Evolutionary conservation across 768 basidiomycete genomes (phyloP), one percentile per base, ranked within the genome.

Genomic region (Lentinula guzmanii): DNA sequence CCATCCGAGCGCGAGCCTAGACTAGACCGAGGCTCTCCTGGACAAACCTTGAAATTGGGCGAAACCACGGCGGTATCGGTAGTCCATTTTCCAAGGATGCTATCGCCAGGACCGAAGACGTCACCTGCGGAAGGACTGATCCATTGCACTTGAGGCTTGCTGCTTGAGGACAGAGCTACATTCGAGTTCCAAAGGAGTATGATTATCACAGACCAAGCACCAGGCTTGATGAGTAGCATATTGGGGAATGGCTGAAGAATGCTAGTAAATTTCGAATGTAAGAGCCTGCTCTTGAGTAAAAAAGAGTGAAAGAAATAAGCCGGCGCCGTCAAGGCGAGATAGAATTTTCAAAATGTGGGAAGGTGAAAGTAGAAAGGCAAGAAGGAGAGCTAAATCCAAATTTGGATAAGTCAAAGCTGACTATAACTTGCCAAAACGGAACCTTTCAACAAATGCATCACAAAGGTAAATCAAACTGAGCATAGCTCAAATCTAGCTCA

Each of bases 121-220:
- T 60, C 59, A 18, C 59, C 59, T 15, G 51, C 59, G 9, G 59
- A 60, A 41, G 59, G 59, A 42, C 50, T 60, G 24, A 60, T 42
- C 59, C 59, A 60, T 37, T 52, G 21, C 4, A 60, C 50, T 42
- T 60, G 59, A 18, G 58, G 59, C 33, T 60, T 21, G 5, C 21
- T 52, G 8, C 5, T 10, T 9, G 51, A 41, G 16, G 41, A 50
- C 4, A 34, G 24, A 50, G 46, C 35, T 37, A 9, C 3, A 21
- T 13, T 46, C 4, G 58, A 10, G 18, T 41, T 43, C 31, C 37
- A 42, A 43, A 59, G 58, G 31, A 60, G 31, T 10, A n/a, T 24
- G 34, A 52, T 11, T 15, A 41, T 41, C 7, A 37, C 15, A 21
- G 24, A 33, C 48, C 45, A 48, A 51, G 51, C 59, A 52, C 59